Conservation (phyloP, 306 rosid species). For the Clitoria ternatea region DNA sequence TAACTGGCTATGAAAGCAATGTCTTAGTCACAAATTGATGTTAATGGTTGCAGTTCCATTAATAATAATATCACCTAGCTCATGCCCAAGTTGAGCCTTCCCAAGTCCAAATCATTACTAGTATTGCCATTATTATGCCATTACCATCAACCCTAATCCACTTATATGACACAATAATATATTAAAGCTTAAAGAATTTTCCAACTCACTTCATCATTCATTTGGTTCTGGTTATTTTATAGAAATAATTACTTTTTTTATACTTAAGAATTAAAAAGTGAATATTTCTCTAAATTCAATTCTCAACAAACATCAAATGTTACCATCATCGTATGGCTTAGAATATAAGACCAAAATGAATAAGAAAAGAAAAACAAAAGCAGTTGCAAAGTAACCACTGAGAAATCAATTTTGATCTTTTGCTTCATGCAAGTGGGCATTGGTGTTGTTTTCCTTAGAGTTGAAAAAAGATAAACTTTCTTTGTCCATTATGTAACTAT, state of each 20-base stretch:
- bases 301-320: too few relatives aligned
- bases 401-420: neutral
- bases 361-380: neutral
- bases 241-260: too few relatives aligned
- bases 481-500: neutral
- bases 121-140: neutral
- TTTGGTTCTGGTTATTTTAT: too few relatives aligned
- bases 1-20: neutral
- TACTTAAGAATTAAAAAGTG: too few relatives aligned
- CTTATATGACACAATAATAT: neutral
- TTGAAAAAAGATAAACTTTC: neutral
- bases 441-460: neutral
- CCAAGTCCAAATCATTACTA: slow-evolving; percentile 17
- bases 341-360: neutral
- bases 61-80: neutral
- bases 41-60: neutral
- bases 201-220: neutral
- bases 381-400: neutral
- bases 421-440: neutral
- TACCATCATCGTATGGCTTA: too few relatives aligned
- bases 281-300: too few relatives aligned
- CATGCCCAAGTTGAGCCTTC: slow-evolving; percentile 23
- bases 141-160: neutral
- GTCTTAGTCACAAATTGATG: neutral
- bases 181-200: neutral